Base-by-base conservation (phyloP, 768 basidiomycete species). In the Lentinula edodes region DNA sequence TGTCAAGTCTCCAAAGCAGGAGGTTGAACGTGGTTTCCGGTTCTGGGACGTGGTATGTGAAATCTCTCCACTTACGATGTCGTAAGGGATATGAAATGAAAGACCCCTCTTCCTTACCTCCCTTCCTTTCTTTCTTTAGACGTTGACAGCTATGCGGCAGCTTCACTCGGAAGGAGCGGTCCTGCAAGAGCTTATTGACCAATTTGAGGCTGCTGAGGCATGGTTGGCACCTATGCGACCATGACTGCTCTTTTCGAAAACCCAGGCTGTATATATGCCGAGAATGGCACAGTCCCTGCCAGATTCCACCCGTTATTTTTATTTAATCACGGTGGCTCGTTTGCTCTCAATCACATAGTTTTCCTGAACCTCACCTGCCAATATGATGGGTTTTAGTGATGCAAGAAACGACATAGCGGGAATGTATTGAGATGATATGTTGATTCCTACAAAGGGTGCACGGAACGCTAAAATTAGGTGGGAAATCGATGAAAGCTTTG, bases 41-140 rank as follows among this genome's bases (percentile, higher is more conserved):
- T 99, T 98, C 81, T 99, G 96, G 96, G 94, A 98, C 72, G 83
- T 95, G 74, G 95, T 97, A 71, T 77, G 94, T 85, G 41, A 42
- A 38, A 38, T 32, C 23, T 83, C 72, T 87, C 87, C n/a, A 20
- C 7, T 35, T 38, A 18, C 88, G 89, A 75, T 82, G 91, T 62
- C 86, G 88, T 71, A 74, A 45, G n/a, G 46, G 12, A 7, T 20
- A 48, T 48, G 20, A 48, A 48, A 48, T 48, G 46, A 48, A 48
- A 10, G 43, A 45, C 13, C 43, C 46, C 46, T n/a, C 20, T n/a
- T 48, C 13, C 38, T 39, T 39, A 9, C 46, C n/a, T 48, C 20
- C 46, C n/a, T 20, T 48, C 76, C 89, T 63, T 90, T 90, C 79
- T 90, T 88, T 88, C 85, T 90, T 69, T 76, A 92, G 90, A 85